phyloP scores from a whole-genome alignment of 2,329 filamentous ascomycete species.

The Fusarium pseudonygamai region DNA sequence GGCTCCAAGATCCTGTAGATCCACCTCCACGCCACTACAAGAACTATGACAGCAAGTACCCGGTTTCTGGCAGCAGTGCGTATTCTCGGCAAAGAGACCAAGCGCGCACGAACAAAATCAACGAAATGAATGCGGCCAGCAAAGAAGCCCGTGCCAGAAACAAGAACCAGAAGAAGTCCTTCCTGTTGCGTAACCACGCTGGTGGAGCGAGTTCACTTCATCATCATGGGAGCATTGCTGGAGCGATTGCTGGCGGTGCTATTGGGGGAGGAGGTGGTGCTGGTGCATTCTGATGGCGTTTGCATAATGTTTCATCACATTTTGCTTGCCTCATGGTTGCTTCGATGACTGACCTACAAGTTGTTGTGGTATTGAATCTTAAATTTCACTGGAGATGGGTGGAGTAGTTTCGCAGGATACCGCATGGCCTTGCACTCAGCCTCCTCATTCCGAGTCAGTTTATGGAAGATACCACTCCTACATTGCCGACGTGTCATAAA shows the following conservation, averaged over 20 bases:
- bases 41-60: background rate
- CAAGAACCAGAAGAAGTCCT: background rate
- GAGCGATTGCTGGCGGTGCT: background rate
- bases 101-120: background rate
- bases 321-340: too few relatives aligned
- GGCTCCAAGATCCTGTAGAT: background rate
- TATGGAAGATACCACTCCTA: background rate
- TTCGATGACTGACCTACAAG: background rate
- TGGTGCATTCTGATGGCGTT: background rate
- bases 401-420: background rate
- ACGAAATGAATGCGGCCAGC: background rate
- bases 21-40: background rate
- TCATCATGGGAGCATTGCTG: background rate
- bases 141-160: background rate
- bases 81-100: background rate
- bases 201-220: background rate
- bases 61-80: background rate
- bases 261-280: background rate
- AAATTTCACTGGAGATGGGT: background rate
- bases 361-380: background rate
- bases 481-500: background rate
- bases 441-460: too few relatives aligned
- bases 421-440: too few relatives aligned
- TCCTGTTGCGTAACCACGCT: background rate
- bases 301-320: too few relatives aligned